phyloP scores from a whole-genome alignment of 2,329 filamentous ascomycete genomes.

The Corniculantispora saksenae region DNA sequence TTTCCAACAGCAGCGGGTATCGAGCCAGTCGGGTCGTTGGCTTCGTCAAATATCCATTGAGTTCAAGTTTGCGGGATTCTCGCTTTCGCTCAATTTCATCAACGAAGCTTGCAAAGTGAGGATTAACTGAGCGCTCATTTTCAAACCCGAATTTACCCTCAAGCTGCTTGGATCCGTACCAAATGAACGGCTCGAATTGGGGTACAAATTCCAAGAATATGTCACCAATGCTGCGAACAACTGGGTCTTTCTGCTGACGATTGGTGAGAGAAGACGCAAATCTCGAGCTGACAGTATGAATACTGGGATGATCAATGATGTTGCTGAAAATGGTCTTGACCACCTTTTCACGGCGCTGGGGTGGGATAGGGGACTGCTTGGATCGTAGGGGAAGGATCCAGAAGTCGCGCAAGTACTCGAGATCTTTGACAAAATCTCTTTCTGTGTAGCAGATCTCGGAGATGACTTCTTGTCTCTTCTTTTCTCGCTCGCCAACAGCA shows the following conservation, averaged over 20 bases:
- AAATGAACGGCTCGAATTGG: constrained; percentile 92
- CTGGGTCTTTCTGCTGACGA: constrained; percentile 84
- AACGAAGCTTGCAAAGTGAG: constrained; percentile 84
- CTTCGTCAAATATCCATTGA: constrained; percentile 97
- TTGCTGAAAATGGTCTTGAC: constrained; percentile 96
- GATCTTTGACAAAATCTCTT: constrained; percentile 96
- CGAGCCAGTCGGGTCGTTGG: constrained; percentile 92
- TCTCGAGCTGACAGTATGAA: constrained; percentile 85
- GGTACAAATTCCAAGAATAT: constrained; percentile 92
- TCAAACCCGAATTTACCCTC: constrained; percentile 98
- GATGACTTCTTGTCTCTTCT: constrained; percentile 97
- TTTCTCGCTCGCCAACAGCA: constrained; percentile 83
- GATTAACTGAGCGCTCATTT: constrained; percentile 86
- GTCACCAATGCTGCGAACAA: constrained; percentile 88
- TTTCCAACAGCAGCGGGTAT: constrained; percentile 89
- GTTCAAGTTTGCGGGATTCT: constrained; percentile 92
- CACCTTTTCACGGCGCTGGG: constrained; percentile 83
- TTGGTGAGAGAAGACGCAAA: constrained; percentile 87
- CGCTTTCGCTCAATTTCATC: constrained; percentile 95
- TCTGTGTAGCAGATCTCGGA: constrained; percentile 99
- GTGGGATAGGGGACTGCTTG: constrained; percentile 82
- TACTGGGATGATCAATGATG: constrained; percentile 77
- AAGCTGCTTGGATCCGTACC: constrained; percentile 92
- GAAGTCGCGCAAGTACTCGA: constrained; percentile 96
- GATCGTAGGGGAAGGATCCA: constrained; percentile 93